Percentiles rank a stretch among this genome's conserved stretches.
Evolutionary conservation across 2,329 filamentous ascomycete species (phyloP).

Genomic region (Cordyceps tenuipes): DNA sequence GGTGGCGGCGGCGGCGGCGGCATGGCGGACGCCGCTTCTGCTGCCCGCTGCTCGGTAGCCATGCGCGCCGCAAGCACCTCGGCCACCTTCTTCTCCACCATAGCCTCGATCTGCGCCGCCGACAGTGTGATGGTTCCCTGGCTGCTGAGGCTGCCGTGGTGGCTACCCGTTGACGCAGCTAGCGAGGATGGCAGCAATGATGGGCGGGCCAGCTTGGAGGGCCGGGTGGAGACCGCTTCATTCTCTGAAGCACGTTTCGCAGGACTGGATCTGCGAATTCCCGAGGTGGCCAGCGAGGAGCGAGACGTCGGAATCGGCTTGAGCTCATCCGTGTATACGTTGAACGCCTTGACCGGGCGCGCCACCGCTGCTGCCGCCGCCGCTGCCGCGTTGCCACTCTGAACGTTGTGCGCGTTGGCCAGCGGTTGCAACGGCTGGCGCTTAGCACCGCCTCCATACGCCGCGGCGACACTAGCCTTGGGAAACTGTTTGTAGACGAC

Average conservation of each 20-base stretch:
- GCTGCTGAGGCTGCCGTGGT: constrained; percentile 17
- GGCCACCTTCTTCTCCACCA: constrained; percentile 85
- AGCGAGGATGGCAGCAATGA: constrained; percentile 17
- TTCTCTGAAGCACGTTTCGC: constrained; percentile 37
- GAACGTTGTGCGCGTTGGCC: constrained; percentile 64
- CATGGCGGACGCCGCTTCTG: constrained; percentile 18
- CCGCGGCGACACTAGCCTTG: constrained; percentile 34
- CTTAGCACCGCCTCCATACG: constrained; percentile 26
- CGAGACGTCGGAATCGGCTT: constrained; percentile 34
- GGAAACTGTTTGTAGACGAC: constrained; percentile 74
- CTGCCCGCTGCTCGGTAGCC: constrained; percentile 39
- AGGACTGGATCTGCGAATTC: constrained; percentile 24
- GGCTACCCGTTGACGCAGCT: constrained; percentile 5
- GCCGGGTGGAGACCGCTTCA: constrained; percentile 29
- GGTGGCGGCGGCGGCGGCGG: constrained; percentile 33
- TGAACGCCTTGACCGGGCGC: constrained; percentile 60
- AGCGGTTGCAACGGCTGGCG: constrained; percentile 76
- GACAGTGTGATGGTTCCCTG: constrained; percentile 43
- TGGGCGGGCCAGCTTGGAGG: constrained; percentile 39
- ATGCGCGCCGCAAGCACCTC: constrained; percentile 74
- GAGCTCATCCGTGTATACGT: constrained; percentile 71
- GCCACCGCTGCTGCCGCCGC: constrained; percentile 14
- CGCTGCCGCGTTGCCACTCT: constrained; percentile 42
- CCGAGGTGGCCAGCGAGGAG: constrained; percentile 26
- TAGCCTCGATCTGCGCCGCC: constrained; percentile 72